These are phyloP conservation scores for Hypoxylon fuscum DNA, from an alignment of 495 filamentous ascomycete genomes.

Conservation along the genomic window DNA sequence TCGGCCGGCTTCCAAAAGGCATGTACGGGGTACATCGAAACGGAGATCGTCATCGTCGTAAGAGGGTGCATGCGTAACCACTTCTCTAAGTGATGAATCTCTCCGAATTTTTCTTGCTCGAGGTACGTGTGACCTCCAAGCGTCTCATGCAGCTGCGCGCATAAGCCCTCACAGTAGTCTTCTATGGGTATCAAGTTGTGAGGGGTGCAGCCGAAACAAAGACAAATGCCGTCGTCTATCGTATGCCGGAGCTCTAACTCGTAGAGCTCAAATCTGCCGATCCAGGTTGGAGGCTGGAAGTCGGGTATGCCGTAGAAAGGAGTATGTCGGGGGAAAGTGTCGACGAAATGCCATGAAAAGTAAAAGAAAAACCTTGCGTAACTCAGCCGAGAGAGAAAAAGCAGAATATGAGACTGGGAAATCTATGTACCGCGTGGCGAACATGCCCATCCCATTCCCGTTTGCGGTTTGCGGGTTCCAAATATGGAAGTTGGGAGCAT, in stretches of 20 bases:
- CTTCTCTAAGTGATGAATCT: slow-evolving; percentile 47
- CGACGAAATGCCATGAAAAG: slow-evolving; percentile 45
- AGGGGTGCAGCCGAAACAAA: slow-evolving; percentile 63
- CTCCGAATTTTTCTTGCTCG: slow-evolving; percentile 50
- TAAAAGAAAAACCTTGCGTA: slow-evolving; percentile 40
- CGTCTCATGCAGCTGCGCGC: slow-evolving; percentile 54
- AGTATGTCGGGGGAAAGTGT: slow-evolving; percentile 48
- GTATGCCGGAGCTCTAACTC: slow-evolving; percentile 62
- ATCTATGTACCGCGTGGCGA: slow-evolving; percentile 41
- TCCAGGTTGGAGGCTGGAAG: slow-evolving; percentile 47
- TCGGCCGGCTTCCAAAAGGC: slow-evolving; percentile 47
- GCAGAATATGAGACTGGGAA: slow-evolving; percentile 37
- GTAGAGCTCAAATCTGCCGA: slow-evolving; percentile 50
- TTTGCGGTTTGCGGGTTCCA: slow-evolving; percentile 22
- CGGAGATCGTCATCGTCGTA: slow-evolving; percentile 48
- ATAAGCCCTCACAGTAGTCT: slow-evolving; percentile 51
- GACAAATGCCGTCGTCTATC: slow-evolving; percentile 86
- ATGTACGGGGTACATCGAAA: slow-evolving; percentile 47
- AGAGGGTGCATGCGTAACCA: slow-evolving; percentile 32
- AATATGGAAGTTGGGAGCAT: slow-evolving; percentile 9
- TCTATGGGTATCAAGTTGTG: slow-evolving; percentile 64
- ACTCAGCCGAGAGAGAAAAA: slow-evolving; percentile 35
- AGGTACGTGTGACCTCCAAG: slow-evolving; percentile 52
- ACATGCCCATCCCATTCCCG: slow-evolving; percentile 19
- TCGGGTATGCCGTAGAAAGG: slow-evolving; percentile 48